Evolutionary conservation across 2,329 filamentous ascomycete species (phyloP), one percentile per base, ranked within the genome.

Genomic region (Magnaporthiopsis rhizophila): DNA sequence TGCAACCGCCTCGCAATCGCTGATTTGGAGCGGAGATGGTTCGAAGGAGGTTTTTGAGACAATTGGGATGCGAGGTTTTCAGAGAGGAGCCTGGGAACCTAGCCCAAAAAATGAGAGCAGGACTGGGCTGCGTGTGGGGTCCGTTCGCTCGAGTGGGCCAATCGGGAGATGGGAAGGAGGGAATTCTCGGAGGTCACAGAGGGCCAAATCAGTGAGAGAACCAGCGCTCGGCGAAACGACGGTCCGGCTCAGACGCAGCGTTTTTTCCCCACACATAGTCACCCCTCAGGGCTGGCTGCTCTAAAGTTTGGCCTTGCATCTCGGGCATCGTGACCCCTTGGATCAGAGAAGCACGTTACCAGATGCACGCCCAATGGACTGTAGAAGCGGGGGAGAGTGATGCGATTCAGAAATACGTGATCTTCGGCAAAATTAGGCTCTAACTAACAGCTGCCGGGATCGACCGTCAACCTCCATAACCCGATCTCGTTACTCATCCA

Each of bases 1-100:
- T 86, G 85, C 85, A 82, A 77, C 67, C 76, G 69, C 73, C 73
- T 78, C 80, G 83, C 83, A 86, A 86, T 83, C 85, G 84, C 74
- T 28, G 36, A n/a, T 36, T 77, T 77, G 36, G 83, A 85, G 83
- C 80, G 82, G 82, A 84, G 83, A 83, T 84, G 79, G 57, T 58
- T 36, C 28, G 45, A 32, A 34, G 34, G 58, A 60, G 30, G 30
- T 32, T 60, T 30, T n/a, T 32, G 32, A 28, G 57, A 30, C 57
- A 58, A 58, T 15, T 58, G 24, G 28, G 6, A 60, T 60, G 58
- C 58, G 58, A 60, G 58, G 32, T 32, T 60, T 60, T 60, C 45
- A 50, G 3, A 50, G 45, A 50, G 45, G 45, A 50, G 45, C 21
- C 45, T 50, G 45, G 45, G 45, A 50, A 50, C 45, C 45, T 50